Base-by-base conservation (phyloP, 163 green algal species). In the Smithsoniella earleae region DNA sequence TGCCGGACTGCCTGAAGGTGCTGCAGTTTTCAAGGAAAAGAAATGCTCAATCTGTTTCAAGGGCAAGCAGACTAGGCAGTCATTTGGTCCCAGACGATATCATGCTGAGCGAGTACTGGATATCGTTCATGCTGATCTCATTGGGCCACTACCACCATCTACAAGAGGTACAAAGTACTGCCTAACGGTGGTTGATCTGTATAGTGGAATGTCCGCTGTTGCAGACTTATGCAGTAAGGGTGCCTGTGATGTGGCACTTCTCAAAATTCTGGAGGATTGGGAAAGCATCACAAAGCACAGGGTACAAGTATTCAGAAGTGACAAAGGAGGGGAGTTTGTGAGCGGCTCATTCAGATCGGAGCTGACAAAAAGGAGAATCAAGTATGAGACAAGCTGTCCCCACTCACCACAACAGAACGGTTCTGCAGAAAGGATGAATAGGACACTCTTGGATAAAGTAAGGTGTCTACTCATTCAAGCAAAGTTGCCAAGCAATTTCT, bases 351-450 rank as follows among this genome's bases (percentile, higher is more conserved):
- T 84, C 5, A 2, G 2, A 0, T 1, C 10, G 4, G 76, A 46
- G 36, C 75, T 65, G 22, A 4, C 2, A 0, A 30, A 16, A 22
- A 75, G 66, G 2, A 79, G 81, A 38, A 81, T 83, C 36, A 28
- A 64, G 40, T 75, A 80, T n/a, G 22, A 78, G 4, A 36, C 45
- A 0, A 77, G 74, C 0, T 62, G 69, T 25, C 43, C 74, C 20
- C 83, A 84, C 74, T 82, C 66, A 16, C 79, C 81, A 0, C 18
- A 84, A 45, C 75, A 83, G 36, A 86, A 86, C 33, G 77, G 79
- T 27, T 31, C n/a, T 1, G 82, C 74, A 10, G 79, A 86, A 74
- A 49, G 77, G 0, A 44, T 83, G 2, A 82, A 82, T 46, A 37
- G 74, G 4, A 82, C 81, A 1, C 46, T 86, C 28, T 62, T 78